phyloP scores from a whole-genome alignment of 352 stramenopile genomes.

The Phytophthora gonapodyides region DNA sequence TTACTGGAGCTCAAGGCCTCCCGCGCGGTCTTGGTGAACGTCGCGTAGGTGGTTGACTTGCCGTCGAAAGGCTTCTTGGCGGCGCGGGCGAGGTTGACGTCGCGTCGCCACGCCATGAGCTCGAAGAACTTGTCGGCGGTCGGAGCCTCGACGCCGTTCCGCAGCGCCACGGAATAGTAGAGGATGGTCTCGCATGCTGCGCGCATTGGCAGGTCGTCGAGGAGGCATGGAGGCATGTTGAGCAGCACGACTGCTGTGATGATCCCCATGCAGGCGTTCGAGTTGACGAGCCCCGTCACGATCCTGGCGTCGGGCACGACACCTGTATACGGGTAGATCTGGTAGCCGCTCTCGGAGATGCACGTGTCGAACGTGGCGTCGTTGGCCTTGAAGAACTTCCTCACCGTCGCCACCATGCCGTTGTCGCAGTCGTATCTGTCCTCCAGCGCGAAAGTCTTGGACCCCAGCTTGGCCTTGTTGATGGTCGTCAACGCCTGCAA shows the following conservation, averaged over 20 bases:
- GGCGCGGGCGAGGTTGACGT: slow-evolving; percentile 55
- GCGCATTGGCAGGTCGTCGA: slow-evolving; percentile 55
- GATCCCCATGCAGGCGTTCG: slow-evolving; percentile 51
- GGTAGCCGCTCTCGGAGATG: slow-evolving; percentile 50
- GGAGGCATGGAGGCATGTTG: slow-evolving; percentile 51
- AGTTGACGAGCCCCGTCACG: slow-evolving; percentile 50
- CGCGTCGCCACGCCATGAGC: slow-evolving; percentile 59
- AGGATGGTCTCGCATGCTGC: slow-evolving; percentile 67
- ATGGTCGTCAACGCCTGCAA: slow-evolving; percentile 35
- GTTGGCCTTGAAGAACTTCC: slow-evolving; percentile 55
- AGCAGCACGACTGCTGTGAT: slow-evolving; percentile 50
- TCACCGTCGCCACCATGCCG: slow-evolving; percentile 39
- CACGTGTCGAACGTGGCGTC: slow-evolving; percentile 53
- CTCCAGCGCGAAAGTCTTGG: slow-evolving; percentile 52
- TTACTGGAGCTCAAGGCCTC: slow-evolving; percentile 39
- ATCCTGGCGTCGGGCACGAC: slow-evolving; percentile 42
- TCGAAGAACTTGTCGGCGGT: slow-evolving; percentile 46
- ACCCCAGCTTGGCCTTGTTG: slow-evolving; percentile 36
- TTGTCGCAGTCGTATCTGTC: slow-evolving; percentile 51
- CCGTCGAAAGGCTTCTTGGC: slow-evolving; percentile 52
- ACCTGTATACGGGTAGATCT: slow-evolving; percentile 67
- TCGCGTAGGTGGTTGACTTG: slow-evolving; percentile 48
- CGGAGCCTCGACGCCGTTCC: slow-evolving; percentile 29
- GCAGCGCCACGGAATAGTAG: slow-evolving; percentile 59
- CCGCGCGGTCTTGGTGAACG: slow-evolving; percentile 53